Conservation (phyloP, 2,329 filamentous ascomycete species). For the Microdochium bolleyi region DNA sequence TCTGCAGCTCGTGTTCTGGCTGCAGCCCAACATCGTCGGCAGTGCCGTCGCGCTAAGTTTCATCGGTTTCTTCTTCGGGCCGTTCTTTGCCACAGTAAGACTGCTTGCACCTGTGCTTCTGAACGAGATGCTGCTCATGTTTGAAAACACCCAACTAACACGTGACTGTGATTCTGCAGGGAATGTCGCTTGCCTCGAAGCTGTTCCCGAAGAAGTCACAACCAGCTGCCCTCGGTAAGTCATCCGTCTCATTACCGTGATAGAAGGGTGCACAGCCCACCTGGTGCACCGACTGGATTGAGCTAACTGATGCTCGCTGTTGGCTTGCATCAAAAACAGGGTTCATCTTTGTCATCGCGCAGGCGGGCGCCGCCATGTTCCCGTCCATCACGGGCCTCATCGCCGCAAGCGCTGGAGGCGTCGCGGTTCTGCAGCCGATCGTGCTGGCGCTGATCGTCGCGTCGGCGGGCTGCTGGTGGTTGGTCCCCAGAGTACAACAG, state of each 20-base stretch:
- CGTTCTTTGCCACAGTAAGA: constrained; percentile 42
- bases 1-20: constrained; percentile 53
- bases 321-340: constrained; percentile 17
- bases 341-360: constrained; percentile 42
- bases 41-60: constrained; percentile 40
- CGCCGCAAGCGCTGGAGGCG: constrained; percentile 31
- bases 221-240: constrained; percentile 35
- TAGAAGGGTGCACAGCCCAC: too few relatives aligned
- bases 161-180: constrained; percentile 22
- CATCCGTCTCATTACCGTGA: too few relatives aligned
- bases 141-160: background rate
- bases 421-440: constrained; percentile 38
- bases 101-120: background rate
- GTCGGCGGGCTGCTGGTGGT: constrained; percentile 30
- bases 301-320: too few relatives aligned
- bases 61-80: constrained; percentile 45
- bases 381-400: constrained; percentile 42
- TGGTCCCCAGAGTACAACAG: constrained; percentile 22
- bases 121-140: background rate
- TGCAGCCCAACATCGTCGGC: constrained; percentile 53
- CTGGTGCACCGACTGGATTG: too few relatives aligned
- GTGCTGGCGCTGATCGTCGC: constrained; percentile 33
- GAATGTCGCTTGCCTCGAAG: constrained; percentile 43
- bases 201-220: constrained; percentile 36
- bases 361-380: constrained; percentile 42